These are phyloP conservation scores for Geotrichum aggregatum DNA, from an alignment of 1,139 yeast genomes.

Conservation along the genomic window DNA sequence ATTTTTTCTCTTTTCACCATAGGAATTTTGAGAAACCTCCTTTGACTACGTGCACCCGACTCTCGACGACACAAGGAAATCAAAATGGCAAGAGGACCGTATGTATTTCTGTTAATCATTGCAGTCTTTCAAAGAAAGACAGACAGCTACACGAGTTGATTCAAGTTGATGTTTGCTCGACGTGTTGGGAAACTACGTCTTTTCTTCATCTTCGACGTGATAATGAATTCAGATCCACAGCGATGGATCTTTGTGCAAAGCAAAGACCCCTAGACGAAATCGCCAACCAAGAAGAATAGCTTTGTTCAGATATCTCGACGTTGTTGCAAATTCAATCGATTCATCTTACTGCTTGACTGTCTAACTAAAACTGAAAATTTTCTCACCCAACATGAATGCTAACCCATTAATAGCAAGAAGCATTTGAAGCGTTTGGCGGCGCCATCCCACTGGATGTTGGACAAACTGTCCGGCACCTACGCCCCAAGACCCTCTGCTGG, in stretches of 20 bases:
- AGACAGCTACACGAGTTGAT: no score
- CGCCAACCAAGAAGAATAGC: no score
- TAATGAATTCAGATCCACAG: no score
- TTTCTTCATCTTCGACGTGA: no score
- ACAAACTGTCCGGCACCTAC: conserved; percentile 98
- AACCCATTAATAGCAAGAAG: conserved; percentile 58
- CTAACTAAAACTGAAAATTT: background rate
- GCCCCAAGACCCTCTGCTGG: conserved; percentile 99
- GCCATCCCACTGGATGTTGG: conserved; percentile 99
- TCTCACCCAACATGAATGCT: no score
- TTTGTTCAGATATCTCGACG: no score
- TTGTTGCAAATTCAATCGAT: background rate
- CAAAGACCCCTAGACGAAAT: no score
- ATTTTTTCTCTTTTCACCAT: conserved; percentile 13
- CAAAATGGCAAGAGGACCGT: conserved; percentile 96
- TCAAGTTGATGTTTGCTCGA: no score
- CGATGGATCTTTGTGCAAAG: no score
- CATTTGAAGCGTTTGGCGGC: conserved; percentile 98
- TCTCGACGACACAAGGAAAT: conserved; percentile 16
- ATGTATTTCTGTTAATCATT: conserved; percentile 44
- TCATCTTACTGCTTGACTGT: no score
- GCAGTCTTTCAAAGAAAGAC: no score
- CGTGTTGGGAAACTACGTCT: background rate
- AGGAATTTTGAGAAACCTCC: conserved; percentile 18
- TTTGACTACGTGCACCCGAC: conserved; percentile 21